These are phyloP conservation scores for Auricularia sp. DNA, from an alignment of 768 basidiomycete genomes.

Conservation along the genomic window DNA sequence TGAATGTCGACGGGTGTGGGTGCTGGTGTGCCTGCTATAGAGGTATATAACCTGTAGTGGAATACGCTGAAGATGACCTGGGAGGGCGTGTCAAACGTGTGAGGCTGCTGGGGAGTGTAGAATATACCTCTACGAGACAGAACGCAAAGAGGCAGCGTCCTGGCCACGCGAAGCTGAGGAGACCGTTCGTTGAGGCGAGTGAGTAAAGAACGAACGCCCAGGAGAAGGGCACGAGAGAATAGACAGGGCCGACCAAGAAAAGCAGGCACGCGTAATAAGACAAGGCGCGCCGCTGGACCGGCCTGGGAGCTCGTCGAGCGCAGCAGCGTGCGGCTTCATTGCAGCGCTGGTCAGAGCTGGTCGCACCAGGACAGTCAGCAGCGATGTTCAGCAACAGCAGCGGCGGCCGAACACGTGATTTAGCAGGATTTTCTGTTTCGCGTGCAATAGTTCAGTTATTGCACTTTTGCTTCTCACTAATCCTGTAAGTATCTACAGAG, in stretches of 20 bases:
- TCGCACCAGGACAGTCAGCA: background rate
- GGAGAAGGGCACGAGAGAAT: conserved; percentile 50
- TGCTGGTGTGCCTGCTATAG: conserved; percentile 39
- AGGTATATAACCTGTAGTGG: conserved; percentile 40
- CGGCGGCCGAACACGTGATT: background rate
- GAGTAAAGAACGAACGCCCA: conserved; percentile 52
- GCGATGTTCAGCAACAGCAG: background rate
- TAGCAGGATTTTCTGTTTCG: background rate
- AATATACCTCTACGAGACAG: conserved; percentile 8
- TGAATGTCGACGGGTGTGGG: conserved; percentile 35
- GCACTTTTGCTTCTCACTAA: background rate
- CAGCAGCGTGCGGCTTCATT: background rate
- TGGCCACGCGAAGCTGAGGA: conserved; percentile 23
- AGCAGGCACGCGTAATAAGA: conserved; percentile 55
- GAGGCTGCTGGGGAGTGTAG: conserved; percentile 1
- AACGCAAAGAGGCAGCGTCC: conserved; percentile 6
- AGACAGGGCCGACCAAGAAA: conserved; percentile 49
- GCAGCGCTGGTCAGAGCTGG: too few species aligned
- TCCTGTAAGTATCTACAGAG: too few species aligned
- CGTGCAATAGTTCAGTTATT: conserved; percentile 4
- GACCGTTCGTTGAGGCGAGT: conserved; percentile 30
- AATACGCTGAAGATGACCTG: conserved; percentile 66
- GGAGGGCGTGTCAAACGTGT: conserved; percentile 3
- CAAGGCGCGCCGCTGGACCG: conserved; percentile 28
- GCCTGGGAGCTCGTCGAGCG: conserved; percentile 20